Evolutionary conservation across 2,329 filamentous ascomycete genomes (phyloP), one percentile per base, ranked within the genome.

Genomic region (Calonectria honghensis): DNA sequence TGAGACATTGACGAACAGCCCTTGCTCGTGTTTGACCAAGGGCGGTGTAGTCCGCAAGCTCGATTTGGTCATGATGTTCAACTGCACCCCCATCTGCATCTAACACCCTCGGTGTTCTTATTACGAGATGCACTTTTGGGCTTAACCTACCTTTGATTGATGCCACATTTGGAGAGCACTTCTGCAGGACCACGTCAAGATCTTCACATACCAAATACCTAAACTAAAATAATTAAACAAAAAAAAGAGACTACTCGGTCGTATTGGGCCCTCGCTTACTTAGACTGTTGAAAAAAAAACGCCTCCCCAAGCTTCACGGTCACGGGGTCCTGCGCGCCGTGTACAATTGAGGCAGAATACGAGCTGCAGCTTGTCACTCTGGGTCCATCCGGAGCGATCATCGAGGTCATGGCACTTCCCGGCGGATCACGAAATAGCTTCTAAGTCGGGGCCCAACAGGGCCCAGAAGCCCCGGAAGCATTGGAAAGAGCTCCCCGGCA

Each of bases 181-280:
- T 72, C 77, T 75, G 71, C 69, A 79, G 78, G 79, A 78, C 77
- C 76, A 79, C 77, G 57, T 41, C 73, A 68, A 69, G 57, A 63
- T 63, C 57, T 20, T 63, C 57, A 41, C 57, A 63, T 63, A 63
- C 57, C 57, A 63, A 63, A 41, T 63, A 24, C 37, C 35, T 10
- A 41, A 63, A 20, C 57, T 63, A 63, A 63, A 45, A 45, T 20
- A 45, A 45, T 41, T 41, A 39, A 61, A 48, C 24, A 24, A 48
- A 48, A 48, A 48, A 24, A 48, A n/a, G n/a, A 18, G 4, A 41
- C 57, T 27, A 63, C 57, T 41, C 57, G 32, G 57, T 27, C 57
- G 57, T 63, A 41, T 63, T 39, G 57, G 57, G 57, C 6, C 35
- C 57, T 63, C 57, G 57, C 57, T 63, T 63, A 39, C 57, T 63